Base-by-base conservation (phyloP, 23 red algal genomes). In the Pyropia haitanensis region DNA sequence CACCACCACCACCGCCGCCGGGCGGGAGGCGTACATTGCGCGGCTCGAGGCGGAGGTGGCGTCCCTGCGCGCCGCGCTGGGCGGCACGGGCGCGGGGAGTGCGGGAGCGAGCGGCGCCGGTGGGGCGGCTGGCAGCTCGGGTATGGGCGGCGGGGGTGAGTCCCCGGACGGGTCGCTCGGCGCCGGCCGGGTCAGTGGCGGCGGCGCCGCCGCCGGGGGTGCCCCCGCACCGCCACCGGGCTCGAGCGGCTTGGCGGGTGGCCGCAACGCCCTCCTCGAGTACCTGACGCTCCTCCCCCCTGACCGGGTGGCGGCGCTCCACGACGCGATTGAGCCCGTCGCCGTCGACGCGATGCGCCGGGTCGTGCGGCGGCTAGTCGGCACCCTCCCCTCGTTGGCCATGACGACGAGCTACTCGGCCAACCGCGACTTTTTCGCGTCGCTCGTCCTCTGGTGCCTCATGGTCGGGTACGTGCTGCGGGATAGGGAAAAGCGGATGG, bases 11-110 rank as follows among this genome's bases (percentile, higher is more conserved):
- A 46, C 39, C 4, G 39, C 39, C 39, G 39, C 39, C 39, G 39
- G 39, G 39, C 39, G 39, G 39, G 39, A 46, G 39, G 39, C 39
- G 4, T 75, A 76, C 31, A 65, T 86, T 14, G 62, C 81, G 17
- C 73, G 66, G 55, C 58, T 86, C 14, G 81, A 86, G 62, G 70
- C 68, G 1, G 81, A 86, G 54, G 76, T 75, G 65, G 81, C 74
- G 34, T 27, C 76, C 19, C 61, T 86, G 27, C 56, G 61, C 25
- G 81, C 74, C 32, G 54, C 70, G 1, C 81, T 86, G 44, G 55
- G 54, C 14, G 81, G 70, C 18, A 71, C 60, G 23, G 32, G 60
- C 14, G 48, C 31, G 58, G 39, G 70, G 27, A 13, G 55, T 21
- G 70, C 52, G 16, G 33, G 48, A 6, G 70, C 69, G 57, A 51